phyloP scores from a whole-genome alignment of 2,329 filamentous ascomycete genomes.

The Orbilia oligospora region DNA sequence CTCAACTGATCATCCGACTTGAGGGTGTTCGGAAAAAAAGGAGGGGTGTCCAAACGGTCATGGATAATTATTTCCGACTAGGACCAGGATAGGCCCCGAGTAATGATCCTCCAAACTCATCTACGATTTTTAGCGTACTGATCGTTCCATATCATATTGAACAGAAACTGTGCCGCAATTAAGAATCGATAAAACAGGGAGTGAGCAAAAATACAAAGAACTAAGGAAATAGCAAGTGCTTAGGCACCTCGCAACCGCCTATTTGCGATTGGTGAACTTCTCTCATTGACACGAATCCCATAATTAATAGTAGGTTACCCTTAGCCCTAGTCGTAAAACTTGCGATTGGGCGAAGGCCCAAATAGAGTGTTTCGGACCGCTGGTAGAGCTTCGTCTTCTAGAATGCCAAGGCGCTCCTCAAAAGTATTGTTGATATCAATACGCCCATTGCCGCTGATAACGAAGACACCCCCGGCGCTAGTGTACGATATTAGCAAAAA shows the following conservation, averaged over 20 bases:
- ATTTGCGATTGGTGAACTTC: not conserved
- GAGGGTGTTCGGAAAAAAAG: conserved; percentile 23
- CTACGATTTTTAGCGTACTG: not conserved
- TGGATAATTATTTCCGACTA: conserved; percentile 62
- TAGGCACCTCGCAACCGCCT: not conserved
- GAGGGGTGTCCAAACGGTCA: conserved; percentile 26
- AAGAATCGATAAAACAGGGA: not conserved
- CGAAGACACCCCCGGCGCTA: conserved; percentile 85
- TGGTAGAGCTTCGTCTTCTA: conserved; percentile 87
- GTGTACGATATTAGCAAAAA: conserved; percentile 31
- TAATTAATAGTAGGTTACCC: not conserved
- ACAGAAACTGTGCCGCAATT: not conserved
- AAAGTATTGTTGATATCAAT: conserved; percentile 99
- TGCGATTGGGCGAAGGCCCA: conserved; percentile 94
- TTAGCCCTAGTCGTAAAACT: conserved; percentile 83
- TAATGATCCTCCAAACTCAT: not conserved
- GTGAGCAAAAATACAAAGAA: not conserved
- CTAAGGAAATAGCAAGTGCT: not conserved
- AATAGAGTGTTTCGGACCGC: conserved; percentile 88
- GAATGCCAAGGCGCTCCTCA: conserved; percentile 86
- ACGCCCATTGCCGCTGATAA: conserved; percentile 87
- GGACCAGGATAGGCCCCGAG: not conserved
- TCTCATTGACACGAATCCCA: not conserved
- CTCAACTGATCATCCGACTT: conserved; percentile 74
- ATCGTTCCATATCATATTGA: not conserved